Percentiles rank a stretch among this genome's conserved stretches.
phyloP scores from a whole-genome alignment of 202 grass and related monocot genomes.

The Dendrocalamus latiflorus region DNA sequence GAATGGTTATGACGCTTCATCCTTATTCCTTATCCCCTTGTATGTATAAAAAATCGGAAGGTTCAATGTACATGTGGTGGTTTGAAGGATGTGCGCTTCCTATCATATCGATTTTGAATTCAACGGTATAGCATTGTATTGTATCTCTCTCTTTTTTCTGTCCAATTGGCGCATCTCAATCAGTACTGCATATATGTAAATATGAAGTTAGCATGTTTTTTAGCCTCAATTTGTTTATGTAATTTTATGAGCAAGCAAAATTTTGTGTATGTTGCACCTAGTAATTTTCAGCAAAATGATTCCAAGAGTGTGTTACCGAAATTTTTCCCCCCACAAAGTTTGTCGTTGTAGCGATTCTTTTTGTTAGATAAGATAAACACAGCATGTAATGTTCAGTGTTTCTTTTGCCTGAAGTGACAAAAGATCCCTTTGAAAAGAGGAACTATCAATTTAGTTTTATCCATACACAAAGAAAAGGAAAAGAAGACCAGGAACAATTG shows the following conservation, averaged over 20 bases:
- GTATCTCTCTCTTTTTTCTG: background rate
- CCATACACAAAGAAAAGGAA: slow-evolving; percentile 24
- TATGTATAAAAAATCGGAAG: too few relatives aligned
- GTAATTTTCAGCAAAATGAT: background rate
- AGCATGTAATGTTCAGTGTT: background rate
- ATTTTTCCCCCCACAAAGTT: background rate
- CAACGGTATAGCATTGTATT: background rate
- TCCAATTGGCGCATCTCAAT: background rate
- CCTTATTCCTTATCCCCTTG: too few relatives aligned
- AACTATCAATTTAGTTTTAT: slow-evolving; percentile 27
- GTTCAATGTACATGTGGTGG: too few relatives aligned
- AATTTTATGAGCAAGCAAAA: background rate
- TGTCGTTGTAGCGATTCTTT: background rate
- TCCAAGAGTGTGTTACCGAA: background rate
- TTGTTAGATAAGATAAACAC: slow-evolving; percentile 3
- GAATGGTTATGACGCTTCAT: background rate
- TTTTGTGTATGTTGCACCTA: background rate
- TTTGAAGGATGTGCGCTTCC: background rate
- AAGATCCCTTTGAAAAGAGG: slow-evolving; percentile 3
- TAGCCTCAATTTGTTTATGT: background rate
- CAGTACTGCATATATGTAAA: background rate
- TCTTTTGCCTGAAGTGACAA: slow-evolving; percentile 23
- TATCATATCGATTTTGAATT: background rate
- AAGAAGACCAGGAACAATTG: background rate
- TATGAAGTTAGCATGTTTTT: background rate